Conservation (phyloP, 805 yeast species). For the Lachancea sp. region DNA sequence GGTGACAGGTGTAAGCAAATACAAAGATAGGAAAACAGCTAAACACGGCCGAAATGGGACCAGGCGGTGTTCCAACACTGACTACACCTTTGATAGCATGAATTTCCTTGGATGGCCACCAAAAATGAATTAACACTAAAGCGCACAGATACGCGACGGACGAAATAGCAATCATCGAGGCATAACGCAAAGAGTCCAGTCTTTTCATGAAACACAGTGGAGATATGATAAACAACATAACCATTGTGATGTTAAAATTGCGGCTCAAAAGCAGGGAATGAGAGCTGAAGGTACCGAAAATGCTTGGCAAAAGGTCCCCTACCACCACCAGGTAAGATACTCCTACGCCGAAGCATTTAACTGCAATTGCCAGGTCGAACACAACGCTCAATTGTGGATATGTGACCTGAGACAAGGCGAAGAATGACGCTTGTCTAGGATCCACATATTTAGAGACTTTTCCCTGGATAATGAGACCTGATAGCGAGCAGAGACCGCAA, state of each 20-base stretch:
- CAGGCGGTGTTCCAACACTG: constrained; percentile 41
- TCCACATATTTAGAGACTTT: constrained; percentile 50
- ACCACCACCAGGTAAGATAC: constrained; percentile 61
- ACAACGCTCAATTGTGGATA: constrained; percentile 55
- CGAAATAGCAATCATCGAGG: constrained; percentile 74
- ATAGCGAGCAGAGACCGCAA: constrained; percentile 26
- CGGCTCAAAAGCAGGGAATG: constrained; percentile 37
- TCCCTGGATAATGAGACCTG: constrained; percentile 58
- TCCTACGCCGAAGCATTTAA: constrained; percentile 68
- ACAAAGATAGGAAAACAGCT: constrained; percentile 85
- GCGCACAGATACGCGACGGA: constrained; percentile 74
- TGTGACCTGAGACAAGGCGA: constrained; percentile 52
- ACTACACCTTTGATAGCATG: constrained; percentile 42
- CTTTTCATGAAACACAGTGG: constrained; percentile 65
- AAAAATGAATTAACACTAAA: constrained; percentile 66
- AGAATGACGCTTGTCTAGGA: constrained; percentile 52
- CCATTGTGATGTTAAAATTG: constrained; percentile 54
- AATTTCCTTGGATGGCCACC: constrained; percentile 29
- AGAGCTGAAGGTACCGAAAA: constrained; percentile 30
- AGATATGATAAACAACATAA: constrained; percentile 41
- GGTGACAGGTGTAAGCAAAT: constrained; percentile 94
- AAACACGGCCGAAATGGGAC: constrained; percentile 41
- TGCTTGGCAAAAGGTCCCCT: constrained; percentile 64
- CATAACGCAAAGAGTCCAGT: constrained; percentile 77
- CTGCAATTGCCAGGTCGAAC: constrained; percentile 62